Percentiles rank a stretch among this genome's conserved stretches.
Evolutionary conservation across 2,329 filamentous ascomycete genomes (phyloP).

Genomic region (Blumeria hordei): DNA sequence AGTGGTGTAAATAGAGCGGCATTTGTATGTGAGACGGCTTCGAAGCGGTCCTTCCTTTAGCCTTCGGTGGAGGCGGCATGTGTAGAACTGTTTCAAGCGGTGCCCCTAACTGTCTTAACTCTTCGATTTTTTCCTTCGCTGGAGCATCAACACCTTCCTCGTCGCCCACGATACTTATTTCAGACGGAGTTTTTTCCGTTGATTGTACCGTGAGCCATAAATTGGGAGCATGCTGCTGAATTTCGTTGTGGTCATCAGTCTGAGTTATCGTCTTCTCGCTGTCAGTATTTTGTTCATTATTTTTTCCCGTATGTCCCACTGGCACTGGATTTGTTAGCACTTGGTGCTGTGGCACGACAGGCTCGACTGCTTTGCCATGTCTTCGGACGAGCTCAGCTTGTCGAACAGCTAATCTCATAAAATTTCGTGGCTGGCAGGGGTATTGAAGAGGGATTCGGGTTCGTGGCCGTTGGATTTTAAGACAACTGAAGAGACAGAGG

Average conservation of each 20-base stretch:
- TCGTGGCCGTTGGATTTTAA: conserved; percentile 19
- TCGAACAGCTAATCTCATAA: conserved; percentile 17
- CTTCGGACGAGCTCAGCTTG: conserved; percentile 25
- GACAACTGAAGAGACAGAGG: conserved; percentile 27
- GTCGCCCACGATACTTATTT: conserved; percentile 1
- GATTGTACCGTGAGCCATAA: conserved; percentile 11
- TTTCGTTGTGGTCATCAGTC: conserved; percentile 1
- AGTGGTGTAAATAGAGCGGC: conserved; percentile 77
- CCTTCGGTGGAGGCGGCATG: conserved; percentile 21
- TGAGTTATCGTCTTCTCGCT: not conserved
- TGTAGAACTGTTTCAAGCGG: conserved; percentile 27
- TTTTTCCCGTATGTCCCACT: not conserved
- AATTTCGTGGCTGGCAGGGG: conserved; percentile 12
- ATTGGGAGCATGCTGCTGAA: conserved; percentile 7
- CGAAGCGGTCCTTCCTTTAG: conserved; percentile 16
- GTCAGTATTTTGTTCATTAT: conserved; percentile 2
- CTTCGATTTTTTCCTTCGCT: not conserved
- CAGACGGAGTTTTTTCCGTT: conserved; percentile 8
- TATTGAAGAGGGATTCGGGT: conserved; percentile 7
- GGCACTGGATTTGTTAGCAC: too few relatives aligned
- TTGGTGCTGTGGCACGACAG: conserved; percentile 15
- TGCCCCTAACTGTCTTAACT: not conserved
- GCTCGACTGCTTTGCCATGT: conserved; percentile 37
- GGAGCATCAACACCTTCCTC: not conserved
- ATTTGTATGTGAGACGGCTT: conserved; percentile 44